Conservation (phyloP, 1,284 basidiomycete genomes). For the Cutaneotrichosporon mucoides region DNA sequence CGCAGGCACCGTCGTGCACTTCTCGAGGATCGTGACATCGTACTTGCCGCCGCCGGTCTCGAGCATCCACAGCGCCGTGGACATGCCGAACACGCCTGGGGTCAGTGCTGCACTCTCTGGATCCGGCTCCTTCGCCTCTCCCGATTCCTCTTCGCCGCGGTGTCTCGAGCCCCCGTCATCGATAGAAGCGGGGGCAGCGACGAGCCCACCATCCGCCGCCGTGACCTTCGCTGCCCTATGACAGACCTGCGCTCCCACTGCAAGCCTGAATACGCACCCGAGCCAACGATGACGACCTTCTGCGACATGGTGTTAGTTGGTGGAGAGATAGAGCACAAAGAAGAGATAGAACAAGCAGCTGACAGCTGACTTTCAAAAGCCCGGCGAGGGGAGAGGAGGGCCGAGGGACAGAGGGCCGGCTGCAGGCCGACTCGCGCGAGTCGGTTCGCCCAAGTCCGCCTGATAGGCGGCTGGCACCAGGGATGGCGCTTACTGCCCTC, state of each 20-base stretch:
- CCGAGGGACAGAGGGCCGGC: no score
- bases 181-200: background rate
- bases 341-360: no score
- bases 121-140: no score
- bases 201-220: no score
- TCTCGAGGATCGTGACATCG: slow-evolving; percentile 47
- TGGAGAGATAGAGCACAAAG: background rate
- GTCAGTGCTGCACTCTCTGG: background rate
- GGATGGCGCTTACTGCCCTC: no score
- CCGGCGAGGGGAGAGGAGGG: no score
- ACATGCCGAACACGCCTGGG: slow-evolving; percentile 48
- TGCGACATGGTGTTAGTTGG: slow-evolving; percentile 12
- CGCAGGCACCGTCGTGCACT: slow-evolving; percentile 41
- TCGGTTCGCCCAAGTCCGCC: no score
- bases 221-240: no score
- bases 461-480: no score
- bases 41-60: slow-evolving; percentile 34
- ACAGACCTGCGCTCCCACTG: no score
- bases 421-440: no score
- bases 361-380: no score
- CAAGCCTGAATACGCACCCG: slow-evolving; percentile 9
- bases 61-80: slow-evolving; percentile 48
- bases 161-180: background rate
- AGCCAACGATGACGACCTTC: slow-evolving; percentile 23
- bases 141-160: background rate